Base-by-base conservation (phyloP, 2,329 filamentous ascomycete species). In the Aureobasidium sp. region DNA sequence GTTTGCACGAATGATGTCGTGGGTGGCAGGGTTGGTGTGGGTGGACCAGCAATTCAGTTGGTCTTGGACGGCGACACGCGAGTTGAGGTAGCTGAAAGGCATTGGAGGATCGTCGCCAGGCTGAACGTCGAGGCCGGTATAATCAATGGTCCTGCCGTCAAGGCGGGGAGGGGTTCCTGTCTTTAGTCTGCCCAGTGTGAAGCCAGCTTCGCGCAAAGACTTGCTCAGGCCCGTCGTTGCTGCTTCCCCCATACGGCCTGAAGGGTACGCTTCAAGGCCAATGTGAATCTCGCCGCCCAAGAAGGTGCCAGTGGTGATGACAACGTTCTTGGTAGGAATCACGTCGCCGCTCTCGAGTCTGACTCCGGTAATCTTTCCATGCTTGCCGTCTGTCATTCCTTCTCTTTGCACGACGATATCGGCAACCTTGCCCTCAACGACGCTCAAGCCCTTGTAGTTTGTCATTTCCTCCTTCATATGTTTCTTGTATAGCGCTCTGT, bases 261-360 rank as follows among this genome's bases (percentile, higher is more conserved):
- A 89, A 0, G 94, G 92, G 70, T 85, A 96, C 3, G 82, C 83
- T 59, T 96, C 83, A 8, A 97, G 77, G 0, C 76, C 94, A 64
- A 99, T 95, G 69, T 99, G 94, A 65, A 99, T 99, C 74, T 99
- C 94, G 21, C 92, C 94, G 11, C 93, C 89, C 5, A 99, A 76
- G 70, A 99, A 99, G 0, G 94, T 99, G 0, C 94, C 94, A 0
- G 94, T 99, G 0, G 94, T 97, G 67, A 99, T 97, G 29, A 99
- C 84, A 39, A 97, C 92, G 64, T 87, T 86, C 50, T 82, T 85
- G 0, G 93, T 90, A 1, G 86, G 83, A 65, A 99, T 83, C 16
- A 96, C 78, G 72, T 95, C 87, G 34, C 94, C 94, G 50, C 89
- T 90, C 72, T 97, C 93, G 37, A 99, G 79, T 63, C 89, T 81